Evolutionary conservation across 2,329 filamentous ascomycete genomes (phyloP).

Genomic region (Xylaria sp.): DNA sequence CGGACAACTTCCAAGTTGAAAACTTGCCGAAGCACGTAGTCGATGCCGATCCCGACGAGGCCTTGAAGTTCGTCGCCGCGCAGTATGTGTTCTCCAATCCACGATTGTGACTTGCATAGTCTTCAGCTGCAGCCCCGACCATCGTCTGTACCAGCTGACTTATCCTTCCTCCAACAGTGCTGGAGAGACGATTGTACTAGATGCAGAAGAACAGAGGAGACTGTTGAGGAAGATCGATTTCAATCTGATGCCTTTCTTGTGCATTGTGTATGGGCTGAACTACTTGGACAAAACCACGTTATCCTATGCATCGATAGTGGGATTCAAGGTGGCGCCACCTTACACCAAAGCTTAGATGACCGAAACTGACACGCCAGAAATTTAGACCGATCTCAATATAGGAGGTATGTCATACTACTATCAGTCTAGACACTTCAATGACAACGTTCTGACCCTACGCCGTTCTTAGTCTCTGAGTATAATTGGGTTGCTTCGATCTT

Average conservation of each 20-base stretch:
- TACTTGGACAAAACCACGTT: conserved; percentile 55
- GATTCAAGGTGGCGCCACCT: conserved; percentile 47
- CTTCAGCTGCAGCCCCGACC: neutral
- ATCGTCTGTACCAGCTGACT: neutral
- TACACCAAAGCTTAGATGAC: neutral
- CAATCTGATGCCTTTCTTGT: conserved; percentile 58
- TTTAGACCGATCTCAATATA: conserved; percentile 29
- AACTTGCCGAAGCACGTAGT: conserved; percentile 44
- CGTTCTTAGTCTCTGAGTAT: conserved; percentile 39
- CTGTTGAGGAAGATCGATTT: conserved; percentile 53
- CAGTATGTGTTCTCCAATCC: conserved; percentile 22
- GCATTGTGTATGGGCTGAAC: conserved; percentile 63
- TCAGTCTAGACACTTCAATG: neutral
- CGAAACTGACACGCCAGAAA: neutral
- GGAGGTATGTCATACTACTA: conserved; percentile 28
- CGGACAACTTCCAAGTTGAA: conserved; percentile 14
- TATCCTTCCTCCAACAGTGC: conserved; percentile 21
- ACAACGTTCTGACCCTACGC: conserved; percentile 45
- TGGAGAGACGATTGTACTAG: conserved; percentile 45
- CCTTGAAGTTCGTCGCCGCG: conserved; percentile 47
- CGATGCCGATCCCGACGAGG: conserved; percentile 50
- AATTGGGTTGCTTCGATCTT: conserved; percentile 57
- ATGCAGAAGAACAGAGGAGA: conserved; percentile 47
- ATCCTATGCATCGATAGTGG: conserved; percentile 60
- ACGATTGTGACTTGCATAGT: neutral